A percentile compares a stretch with the other conserved stretches of the same genome.
Evolutionary conservation across 2,329 filamentous ascomycete genomes (phyloP).

Genomic region (Arthrobotrys iridis): DNA sequence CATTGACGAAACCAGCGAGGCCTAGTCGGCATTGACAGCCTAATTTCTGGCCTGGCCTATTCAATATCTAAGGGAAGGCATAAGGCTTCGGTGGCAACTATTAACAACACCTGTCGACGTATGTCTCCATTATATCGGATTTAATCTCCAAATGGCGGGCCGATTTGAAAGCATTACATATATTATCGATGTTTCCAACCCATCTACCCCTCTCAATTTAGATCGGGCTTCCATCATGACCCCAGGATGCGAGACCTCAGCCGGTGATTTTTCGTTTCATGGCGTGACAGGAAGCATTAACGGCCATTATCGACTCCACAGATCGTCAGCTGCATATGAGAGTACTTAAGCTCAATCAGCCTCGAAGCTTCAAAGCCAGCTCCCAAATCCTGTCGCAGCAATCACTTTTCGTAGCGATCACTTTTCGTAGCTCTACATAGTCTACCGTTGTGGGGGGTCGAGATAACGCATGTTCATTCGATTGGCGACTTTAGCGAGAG

Average conservation of each 20-base stretch:
- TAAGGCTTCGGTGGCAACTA: neutral
- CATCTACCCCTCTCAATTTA: no score
- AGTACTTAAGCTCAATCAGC: no score
- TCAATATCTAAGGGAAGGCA: conserved; percentile 31
- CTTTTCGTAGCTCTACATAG: neutral
- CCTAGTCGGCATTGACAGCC: neutral
- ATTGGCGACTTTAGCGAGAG: conserved; percentile 36
- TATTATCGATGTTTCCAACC: no score
- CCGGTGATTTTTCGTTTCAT: no score
- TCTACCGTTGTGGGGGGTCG: conserved; percentile 22
- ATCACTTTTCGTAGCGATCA: neutral
- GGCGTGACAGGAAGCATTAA: no score
- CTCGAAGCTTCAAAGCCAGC: no score
- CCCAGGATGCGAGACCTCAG: neutral
- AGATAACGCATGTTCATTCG: conserved; percentile 24
- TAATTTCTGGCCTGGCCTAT: conserved; percentile 17
- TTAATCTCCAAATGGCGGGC: conserved; percentile 20
- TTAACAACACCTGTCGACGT: neutral
- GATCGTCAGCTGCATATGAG: no score
- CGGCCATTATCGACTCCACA: no score
- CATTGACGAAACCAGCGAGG: conserved; percentile 14
- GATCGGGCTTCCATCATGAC: neutral
- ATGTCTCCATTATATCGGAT: neutral
- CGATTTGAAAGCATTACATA: neutral
- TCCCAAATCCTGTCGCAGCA: neutral